Base-by-base conservation (phyloP, 257 asterid genomes). In the Salvia splendens region DNA sequence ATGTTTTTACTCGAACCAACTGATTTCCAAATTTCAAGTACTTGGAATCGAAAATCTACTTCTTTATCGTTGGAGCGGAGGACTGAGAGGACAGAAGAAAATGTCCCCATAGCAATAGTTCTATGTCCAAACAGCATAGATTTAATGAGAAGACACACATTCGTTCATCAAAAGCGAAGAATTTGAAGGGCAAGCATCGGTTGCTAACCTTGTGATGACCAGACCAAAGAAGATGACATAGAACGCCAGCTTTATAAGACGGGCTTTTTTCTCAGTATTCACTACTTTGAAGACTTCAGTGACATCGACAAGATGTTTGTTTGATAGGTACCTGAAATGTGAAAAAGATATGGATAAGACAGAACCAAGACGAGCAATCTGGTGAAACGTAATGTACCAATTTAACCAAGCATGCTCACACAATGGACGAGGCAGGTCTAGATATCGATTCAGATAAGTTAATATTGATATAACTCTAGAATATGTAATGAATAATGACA, bases 261-360 rank as follows among this genome's bases (percentile, higher is more conserved):
- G 96, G 38, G 71, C 76, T 75, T 78, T 93, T 83, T 88, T 90
- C 85, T 90, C 97, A 5, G 81, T 71, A 64, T 65, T 72, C 30
- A 88, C 82, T 53, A 77, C 79, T 78, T 85, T 85, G 69, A 93
- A 90, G 64, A 84, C 92, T 70, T 93, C 98, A 15, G 98, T 90
- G 75, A 93, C 97, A 35, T 93, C 97, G 59, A 89, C 76, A 67
- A 86, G 97, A 82, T 93, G 96, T 62, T 83, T 78, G 61, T 83
- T 75, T 20, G 77, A 72, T 62, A 86, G 58, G 85, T 85, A 93
- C 76, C 97, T 93, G 81, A 45, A 64, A 60, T 45, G 56, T 32
- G 30, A 33, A 35, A 69, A 53, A 49, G 45, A 59, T 40, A 33
- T 42, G 30, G 68, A 17, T 38, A 38, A 38, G 42, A 38, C 42